Percentiles rank a stretch among this genome's conserved stretches.
These are phyloP conservation scores for Arthrinium phaeospermum DNA, from an alignment of 2,329 filamentous ascomycete species.

Conservation along the genomic window DNA sequence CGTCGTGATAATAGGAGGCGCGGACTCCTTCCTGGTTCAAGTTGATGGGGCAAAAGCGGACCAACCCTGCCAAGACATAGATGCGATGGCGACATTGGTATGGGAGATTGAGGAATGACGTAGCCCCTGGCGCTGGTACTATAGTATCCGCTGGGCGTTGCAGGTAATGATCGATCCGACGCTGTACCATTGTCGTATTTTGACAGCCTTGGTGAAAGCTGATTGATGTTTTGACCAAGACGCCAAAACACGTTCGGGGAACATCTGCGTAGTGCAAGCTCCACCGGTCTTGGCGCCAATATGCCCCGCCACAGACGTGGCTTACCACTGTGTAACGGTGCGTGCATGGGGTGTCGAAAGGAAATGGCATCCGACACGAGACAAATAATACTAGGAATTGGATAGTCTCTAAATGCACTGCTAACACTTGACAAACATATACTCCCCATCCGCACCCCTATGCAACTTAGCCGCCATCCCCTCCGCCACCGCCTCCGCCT, in stretches of 20 bases:
- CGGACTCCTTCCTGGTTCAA: slow-evolving; percentile 19
- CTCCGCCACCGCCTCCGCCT: neutral
- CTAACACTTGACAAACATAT: slow-evolving; percentile 9
- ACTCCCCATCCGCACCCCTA: neutral
- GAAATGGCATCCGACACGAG: too few species aligned
- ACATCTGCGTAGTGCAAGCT: too few species aligned
- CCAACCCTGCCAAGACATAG: slow-evolving; percentile 17
- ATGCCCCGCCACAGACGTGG: too few species aligned
- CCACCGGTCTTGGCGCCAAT: too few species aligned
- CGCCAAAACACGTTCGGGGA: too few species aligned
- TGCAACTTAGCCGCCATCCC: neutral
- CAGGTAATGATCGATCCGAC: neutral
- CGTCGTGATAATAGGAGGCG: neutral
- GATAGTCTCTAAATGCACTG: too few species aligned
- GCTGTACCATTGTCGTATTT: neutral
- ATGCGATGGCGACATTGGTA: slow-evolving; percentile 21
- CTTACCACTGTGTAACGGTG: too few species aligned
- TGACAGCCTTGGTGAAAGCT: too few species aligned
- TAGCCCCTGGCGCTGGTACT: neutral
- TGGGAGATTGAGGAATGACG: slow-evolving; percentile 15
- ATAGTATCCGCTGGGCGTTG: neutral
- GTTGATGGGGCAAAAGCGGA: slow-evolving; percentile 21
- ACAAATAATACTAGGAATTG: too few species aligned
- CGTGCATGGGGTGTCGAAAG: too few species aligned
- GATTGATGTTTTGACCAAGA: too few species aligned